Base-by-base conservation (phyloP, 345 rosid genomes). In the Salix dunnii region DNA sequence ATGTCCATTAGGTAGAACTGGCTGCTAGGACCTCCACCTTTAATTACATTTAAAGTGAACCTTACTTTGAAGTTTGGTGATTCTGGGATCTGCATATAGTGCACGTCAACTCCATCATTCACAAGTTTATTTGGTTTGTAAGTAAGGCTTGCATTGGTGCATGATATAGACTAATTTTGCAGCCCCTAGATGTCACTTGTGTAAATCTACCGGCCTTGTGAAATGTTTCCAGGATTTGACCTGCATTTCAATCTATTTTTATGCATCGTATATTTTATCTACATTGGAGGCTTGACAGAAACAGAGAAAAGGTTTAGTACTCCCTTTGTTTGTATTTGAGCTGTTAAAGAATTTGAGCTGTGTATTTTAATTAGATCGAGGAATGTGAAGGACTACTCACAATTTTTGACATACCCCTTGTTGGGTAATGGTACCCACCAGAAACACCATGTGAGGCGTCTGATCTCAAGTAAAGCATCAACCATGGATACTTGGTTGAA, bases 391-490 rank as follows among this genome's bases (percentile, higher is more conserved):
- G 31, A 23, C 9, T 13, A 67, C 82, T 74, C 74, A 79, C 82
- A 68, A 74, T 74, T 75, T 80, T 80, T 38, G 75, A 74, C 79
- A 80, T 80, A 64, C 82, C 82, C 21, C 82, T 75, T 7, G 79
- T 80, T 27, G 62, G 75, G 60, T 80, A 80, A 75, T 80, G 82
- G 51, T 80, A 80, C 28, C 82, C 82, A 53, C 82, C 79, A 10
- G 82, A 80, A 71, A 80, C 35, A 38, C 79, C 79, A 36, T 14
- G 40, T 0, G 78, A 55, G 35, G 82, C 79, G 65, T 80, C 82
- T 28, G 82, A 80, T 71, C 82, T 75, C 55, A 80, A 80, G 82
- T 80, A 80, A 71, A 80, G 82, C 82, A 80, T 80, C 76, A 74
- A 11, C 82, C 82, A 80, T 35, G 82, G 82, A 70, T 80, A 80